Evolutionary conservation across 768 basidiomycete species (phyloP), one percentile per base, ranked within the genome.

Genomic region (Cubamyces lactineus): DNA sequence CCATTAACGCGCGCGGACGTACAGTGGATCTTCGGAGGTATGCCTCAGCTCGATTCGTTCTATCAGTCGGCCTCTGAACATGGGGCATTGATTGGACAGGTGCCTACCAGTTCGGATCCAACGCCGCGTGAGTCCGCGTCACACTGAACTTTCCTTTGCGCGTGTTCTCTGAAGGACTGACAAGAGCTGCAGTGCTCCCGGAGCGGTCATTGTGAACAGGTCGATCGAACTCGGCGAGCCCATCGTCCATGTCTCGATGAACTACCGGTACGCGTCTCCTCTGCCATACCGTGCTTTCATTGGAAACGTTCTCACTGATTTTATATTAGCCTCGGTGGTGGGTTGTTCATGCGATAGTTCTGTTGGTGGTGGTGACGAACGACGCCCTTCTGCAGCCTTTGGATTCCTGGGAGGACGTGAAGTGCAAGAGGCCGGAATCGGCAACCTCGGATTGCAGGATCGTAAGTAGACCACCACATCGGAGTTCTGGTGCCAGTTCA

Each of bases 231-330:
- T 82, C 16, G 77, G 75, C 7, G 67, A 80, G 51, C 83, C 83
- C 4, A 72, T 84, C 17, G 74, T 84, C 3, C 84, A 79, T 62
- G 82, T 83, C 2, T 78, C 79, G 42, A 79, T 84, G 77, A 86
- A 86, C 63, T 85, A 85, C 66, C 63, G 77, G 64, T 67, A 42
- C 23, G 63, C 55, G n/a, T n/a, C n/a, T n/a, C n/a, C n/a, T n/a
- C n/a, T n/a, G n/a, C n/a, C n/a, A n/a, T n/a, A n/a, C n/a, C n/a
- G n/a, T n/a, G n/a, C n/a, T n/a, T n/a, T n/a, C n/a, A n/a, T n/a
- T n/a, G n/a, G n/a, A n/a, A n/a, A n/a, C n/a, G n/a, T n/a, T n/a
- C n/a, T n/a, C n/a, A n/a, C n/a, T n/a, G n/a, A n/a, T n/a, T n/a
- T n/a, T n/a, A n/a, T n/a, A n/a, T n/a, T n/a, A 70, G 76, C 64